phyloP scores from a whole-genome alignment of 2,329 filamentous ascomycete species.

The Phyllosticta citriasiana region DNA sequence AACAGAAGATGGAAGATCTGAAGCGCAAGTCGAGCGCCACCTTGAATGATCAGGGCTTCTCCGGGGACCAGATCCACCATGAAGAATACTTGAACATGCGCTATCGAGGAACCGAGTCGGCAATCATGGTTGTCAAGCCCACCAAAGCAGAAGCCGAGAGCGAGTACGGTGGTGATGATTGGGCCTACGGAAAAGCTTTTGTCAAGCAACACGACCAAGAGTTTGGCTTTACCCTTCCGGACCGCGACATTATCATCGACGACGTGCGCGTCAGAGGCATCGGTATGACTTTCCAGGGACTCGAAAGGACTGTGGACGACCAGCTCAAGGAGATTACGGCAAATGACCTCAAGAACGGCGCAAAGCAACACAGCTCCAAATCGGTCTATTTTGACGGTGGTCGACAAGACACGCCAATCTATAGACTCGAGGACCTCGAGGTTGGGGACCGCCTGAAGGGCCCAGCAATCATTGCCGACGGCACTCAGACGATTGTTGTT shows the following conservation, averaged over 20 bases:
- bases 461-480: conserved; percentile 78
- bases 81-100: conserved; percentile 93
- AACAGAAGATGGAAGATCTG: conserved; percentile 65
- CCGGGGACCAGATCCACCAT: conserved; percentile 62
- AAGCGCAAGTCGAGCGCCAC: conserved; percentile 62
- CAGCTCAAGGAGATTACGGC: conserved; percentile 63
- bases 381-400: conserved; percentile 80
- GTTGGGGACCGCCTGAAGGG: conserved; percentile 65
- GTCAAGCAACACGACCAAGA: conserved; percentile 82
- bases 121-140: conserved; percentile 79
- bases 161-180: conserved; percentile 54
- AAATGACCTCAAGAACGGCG: conserved; percentile 44
- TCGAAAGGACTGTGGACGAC: conserved; percentile 73
- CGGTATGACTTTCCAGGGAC: conserved; percentile 72
- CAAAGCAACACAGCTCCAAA: conserved; percentile 56
- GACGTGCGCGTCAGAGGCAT: conserved; percentile 83
- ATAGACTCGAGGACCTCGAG: conserved; percentile 64
- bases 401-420: conserved; percentile 67
- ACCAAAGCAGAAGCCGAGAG: conserved; percentile 49
- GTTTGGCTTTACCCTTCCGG: conserved; percentile 80
- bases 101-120: conserved; percentile 82
- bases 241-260: conserved; percentile 81
- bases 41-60: conserved; percentile 70
- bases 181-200: conserved; percentile 79
- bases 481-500: conserved; percentile 85